Percentiles rank a stretch among this genome's conserved stretches.
phyloP scores from a whole-genome alignment of 331 rosid species.

The Arachis monticola region DNA sequence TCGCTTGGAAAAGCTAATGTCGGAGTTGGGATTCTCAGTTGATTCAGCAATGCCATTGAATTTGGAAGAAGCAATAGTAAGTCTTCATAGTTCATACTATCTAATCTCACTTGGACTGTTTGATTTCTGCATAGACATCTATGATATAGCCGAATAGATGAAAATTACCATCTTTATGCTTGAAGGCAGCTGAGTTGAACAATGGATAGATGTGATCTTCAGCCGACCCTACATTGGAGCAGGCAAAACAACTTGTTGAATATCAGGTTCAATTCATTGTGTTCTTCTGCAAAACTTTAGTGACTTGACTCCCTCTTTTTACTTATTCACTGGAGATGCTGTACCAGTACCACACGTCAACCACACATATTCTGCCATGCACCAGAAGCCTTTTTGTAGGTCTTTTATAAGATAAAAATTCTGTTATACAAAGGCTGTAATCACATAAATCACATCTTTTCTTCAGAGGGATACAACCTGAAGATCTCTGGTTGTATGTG shows the following conservation, averaged over 20 bases:
- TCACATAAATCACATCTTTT: neutral
- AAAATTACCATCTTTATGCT: conserved; percentile 19
- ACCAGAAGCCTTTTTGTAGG: conserved; percentile 11
- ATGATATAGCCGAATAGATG: conserved; percentile 1
- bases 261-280: conserved; percentile 20
- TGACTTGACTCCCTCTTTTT: conserved; percentile 12
- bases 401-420: conserved; percentile 13
- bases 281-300: conserved; percentile 5
- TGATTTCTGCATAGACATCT: conserved; percentile 7
- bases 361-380: conserved; percentile 24
- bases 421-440: conserved; percentile 21
- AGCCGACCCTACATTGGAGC: conserved; percentile 17
- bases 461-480: neutral
- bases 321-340: conserved; percentile 17
- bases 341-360: conserved; percentile 30
- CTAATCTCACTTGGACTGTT: neutral
- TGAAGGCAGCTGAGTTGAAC: conserved; percentile 45
- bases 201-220: conserved; percentile 35
- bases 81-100: conserved; percentile 31
- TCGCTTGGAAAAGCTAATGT: conserved; percentile 84
- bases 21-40: conserved; percentile 78
- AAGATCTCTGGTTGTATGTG: conserved; percentile 26
- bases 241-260: conserved; percentile 30
- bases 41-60: conserved; percentile 68
- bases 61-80: conserved; percentile 61